phyloP scores from a whole-genome alignment of 352 stramenopile genomes.

The Thraustotheca clavata region DNA sequence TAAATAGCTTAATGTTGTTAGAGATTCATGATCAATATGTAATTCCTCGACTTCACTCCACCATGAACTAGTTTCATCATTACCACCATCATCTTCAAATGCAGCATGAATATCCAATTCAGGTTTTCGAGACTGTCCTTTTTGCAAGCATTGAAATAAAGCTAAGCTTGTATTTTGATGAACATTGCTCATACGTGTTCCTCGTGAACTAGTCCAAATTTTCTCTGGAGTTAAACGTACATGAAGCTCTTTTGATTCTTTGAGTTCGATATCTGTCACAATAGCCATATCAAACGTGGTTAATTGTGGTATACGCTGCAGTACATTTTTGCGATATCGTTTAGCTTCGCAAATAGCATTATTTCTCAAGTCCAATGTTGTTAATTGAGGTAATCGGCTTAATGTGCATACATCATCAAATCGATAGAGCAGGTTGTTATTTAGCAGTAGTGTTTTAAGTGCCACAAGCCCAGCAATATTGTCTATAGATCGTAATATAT shows the following conservation, averaged over 20 bases:
- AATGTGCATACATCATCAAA: constrained; percentile 44
- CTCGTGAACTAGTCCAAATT: constrained; percentile 30
- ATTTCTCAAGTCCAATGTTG: constrained; percentile 50
- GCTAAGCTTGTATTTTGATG: neutral
- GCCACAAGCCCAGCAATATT: constrained; percentile 31
- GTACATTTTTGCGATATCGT: constrained; percentile 53
- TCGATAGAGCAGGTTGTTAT: constrained; percentile 48
- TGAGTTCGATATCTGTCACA: constrained; percentile 35
- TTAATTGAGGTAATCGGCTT: constrained; percentile 22
- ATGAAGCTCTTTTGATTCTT: constrained; percentile 31
- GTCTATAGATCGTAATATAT: constrained; percentile 39
- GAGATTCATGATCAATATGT: constrained; percentile 45
- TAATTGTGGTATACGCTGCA: constrained; percentile 40
- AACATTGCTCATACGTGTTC: neutral
- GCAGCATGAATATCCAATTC: constrained; percentile 27
- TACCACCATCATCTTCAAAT: neutral
- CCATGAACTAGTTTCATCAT: constrained; percentile 19
- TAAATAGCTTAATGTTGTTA: constrained; percentile 47
- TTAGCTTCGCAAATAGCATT: constrained; percentile 57
- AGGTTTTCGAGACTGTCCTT: constrained; percentile 7
- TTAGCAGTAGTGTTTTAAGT: constrained; percentile 43
- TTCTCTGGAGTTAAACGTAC: constrained; percentile 38
- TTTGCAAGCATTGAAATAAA: neutral
- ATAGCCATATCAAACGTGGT: constrained; percentile 41
- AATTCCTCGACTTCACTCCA: constrained; percentile 61